Evolutionary conservation across 2,329 filamentous ascomycete genomes (phyloP), one percentile per base, ranked within the genome.

Genomic region (Exophiala dermatitidis): DNA sequence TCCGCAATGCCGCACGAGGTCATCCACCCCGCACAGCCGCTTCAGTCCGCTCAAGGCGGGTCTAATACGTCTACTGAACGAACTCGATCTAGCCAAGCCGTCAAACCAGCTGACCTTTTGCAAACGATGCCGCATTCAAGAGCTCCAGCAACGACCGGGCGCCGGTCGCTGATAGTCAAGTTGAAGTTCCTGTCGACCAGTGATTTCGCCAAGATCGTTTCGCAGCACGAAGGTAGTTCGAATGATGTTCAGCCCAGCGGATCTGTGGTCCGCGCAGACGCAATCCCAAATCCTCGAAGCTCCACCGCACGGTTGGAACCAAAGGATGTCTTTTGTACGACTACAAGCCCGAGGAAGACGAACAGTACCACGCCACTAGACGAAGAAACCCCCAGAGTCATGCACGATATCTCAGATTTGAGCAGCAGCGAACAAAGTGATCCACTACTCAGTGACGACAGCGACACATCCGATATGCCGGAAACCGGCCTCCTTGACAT

Each of bases 401-500:
- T 6, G 19, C 34, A 44, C 29, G 12, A 42, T n/a, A 31, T 7
- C 8, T 29, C 40, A 19, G 19, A 19, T 19, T 19, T 19, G 19
- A 19, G 19, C 19, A 19, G 19, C 19, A n/a, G 48, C 5, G 30
- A 36, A 26, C 29, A 36, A 19, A 19, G 19, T 10, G 31, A 31
- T 7, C 26, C 10, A 9, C 10, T 34, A 26, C 9, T 38, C 30
- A 48, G 46, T 36, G 40, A 32, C 30, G 40, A 37, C 9, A 54
- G 50, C 26, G 31, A 41, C 9, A 42, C 44, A 19, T 51, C 51
- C 30, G 54, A 31, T 7, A 12, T 32, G 4, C 45, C 40, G 3
- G 29, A 26, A 3, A 5, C 19, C 10, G 32, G 45, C 4, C 32
- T 8, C 28, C 19, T 42, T 5, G 9, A 12, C 29, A 8, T 28